These are phyloP conservation scores for Dentipellis fragilis DNA, from an alignment of 768 basidiomycete species.

Conservation along the genomic window DNA sequence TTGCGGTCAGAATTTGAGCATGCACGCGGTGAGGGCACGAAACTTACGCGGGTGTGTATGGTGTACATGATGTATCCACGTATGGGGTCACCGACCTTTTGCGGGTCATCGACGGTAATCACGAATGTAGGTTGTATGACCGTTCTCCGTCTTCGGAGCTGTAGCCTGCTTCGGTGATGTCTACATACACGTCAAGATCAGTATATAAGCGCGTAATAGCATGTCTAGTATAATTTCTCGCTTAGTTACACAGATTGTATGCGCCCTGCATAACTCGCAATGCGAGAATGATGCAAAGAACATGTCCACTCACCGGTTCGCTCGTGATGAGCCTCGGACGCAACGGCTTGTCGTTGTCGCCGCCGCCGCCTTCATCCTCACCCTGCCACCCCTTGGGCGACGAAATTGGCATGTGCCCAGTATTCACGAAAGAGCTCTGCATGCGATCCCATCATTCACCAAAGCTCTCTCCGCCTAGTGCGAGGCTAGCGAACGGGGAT, in stretches of 20 bases:
- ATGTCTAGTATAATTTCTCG: slow-evolving; percentile 18
- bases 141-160: slow-evolving; percentile 26
- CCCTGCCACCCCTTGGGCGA: slow-evolving; percentile 1
- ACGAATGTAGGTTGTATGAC: slow-evolving; percentile 64
- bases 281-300: background rate
- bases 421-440: slow-evolving; percentile 15
- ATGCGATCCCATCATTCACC: slow-evolving; percentile 38
- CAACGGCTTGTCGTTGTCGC: slow-evolving; percentile 24
- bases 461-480: slow-evolving; percentile 35
- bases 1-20: background rate
- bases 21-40: background rate
- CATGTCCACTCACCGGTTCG: slow-evolving; percentile 14
- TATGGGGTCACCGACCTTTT: slow-evolving; percentile 91
- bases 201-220: too few relatives aligned
- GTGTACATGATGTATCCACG: slow-evolving; percentile 95
- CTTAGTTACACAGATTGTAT: background rate
- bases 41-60: slow-evolving; percentile 72
- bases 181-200: too few relatives aligned
- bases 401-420: slow-evolving; percentile 19
- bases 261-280: background rate
- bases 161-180: slow-evolving; percentile 3
- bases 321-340: slow-evolving; percentile 16
- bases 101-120: slow-evolving; percentile 93
- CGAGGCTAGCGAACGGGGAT: slow-evolving; percentile 31
- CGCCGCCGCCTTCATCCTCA: slow-evolving; percentile 25